phyloP scores from a whole-genome alignment of 768 basidiomycete species.

The Calocybe indica region DNA sequence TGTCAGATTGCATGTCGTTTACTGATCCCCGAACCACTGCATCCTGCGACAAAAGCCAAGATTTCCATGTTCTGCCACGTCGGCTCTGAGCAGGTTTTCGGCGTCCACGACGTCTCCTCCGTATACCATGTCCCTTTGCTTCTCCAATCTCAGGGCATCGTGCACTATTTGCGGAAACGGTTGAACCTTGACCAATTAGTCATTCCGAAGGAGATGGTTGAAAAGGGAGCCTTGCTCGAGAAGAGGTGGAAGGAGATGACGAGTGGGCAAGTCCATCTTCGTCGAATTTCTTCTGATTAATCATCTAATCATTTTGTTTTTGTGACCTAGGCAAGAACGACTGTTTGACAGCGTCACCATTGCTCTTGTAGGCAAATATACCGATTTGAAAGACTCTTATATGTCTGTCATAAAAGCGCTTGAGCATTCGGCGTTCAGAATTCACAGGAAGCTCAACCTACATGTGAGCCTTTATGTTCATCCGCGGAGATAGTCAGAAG shows the following conservation, averaged over 20 bases:
- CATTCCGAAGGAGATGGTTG: constrained; percentile 49
- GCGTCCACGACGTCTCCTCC: constrained; percentile 93
- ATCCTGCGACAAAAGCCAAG: constrained; percentile 84
- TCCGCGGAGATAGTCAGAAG: not conserved
- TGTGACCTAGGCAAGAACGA: constrained; percentile 73
- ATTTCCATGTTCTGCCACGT: constrained; percentile 99
- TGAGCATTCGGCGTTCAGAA: constrained; percentile 94
- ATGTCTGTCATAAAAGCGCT: constrained; percentile 97
- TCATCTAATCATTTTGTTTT: not conserved
- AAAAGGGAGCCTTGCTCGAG: constrained; percentile 61
- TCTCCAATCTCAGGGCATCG: constrained; percentile 87
- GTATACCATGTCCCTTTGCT: constrained; percentile 97
- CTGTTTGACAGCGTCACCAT: constrained; percentile 86
- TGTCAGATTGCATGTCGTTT: constrained; percentile 88
- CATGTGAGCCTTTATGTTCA: constrained; percentile 45
- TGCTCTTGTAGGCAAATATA: constrained; percentile 96
- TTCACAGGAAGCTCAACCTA: constrained; percentile 76
- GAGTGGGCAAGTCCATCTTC: constrained; percentile 46
- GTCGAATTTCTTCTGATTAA: not conserved
- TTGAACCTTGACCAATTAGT: constrained; percentile 62
- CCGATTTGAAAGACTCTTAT: constrained; percentile 93
- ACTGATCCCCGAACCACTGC: constrained; percentile 73
- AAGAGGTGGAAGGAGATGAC: constrained; percentile 82
- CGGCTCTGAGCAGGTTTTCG: constrained; percentile 80
- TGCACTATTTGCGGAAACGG: constrained; percentile 75